Percentiles rank a stretch among this genome's conserved stretches.
phyloP scores from a whole-genome alignment of 225 moss, liverwort and hornwort species.

The Marchantia polymorpha region DNA sequence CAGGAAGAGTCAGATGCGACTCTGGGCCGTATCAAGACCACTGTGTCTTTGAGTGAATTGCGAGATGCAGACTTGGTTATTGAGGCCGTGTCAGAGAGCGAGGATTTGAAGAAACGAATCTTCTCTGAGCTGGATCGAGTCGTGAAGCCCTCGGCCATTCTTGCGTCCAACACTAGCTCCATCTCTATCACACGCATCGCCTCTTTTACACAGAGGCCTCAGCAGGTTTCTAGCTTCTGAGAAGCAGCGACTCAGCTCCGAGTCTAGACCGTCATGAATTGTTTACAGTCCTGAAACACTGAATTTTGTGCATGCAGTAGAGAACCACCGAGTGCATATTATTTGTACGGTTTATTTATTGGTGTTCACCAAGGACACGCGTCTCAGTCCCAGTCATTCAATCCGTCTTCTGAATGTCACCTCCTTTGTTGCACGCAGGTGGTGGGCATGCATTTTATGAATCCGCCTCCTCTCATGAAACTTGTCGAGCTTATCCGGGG shows the following conservation, averaged over 20 bases:
- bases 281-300: neutral
- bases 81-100: slow-evolving; percentile 91
- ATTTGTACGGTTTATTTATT: neutral
- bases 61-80: slow-evolving; percentile 86
- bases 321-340: neutral
- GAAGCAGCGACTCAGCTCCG: neutral
- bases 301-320: neutral
- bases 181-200: slow-evolving; percentile 96
- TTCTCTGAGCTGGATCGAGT: slow-evolving; percentile 75
- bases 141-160: slow-evolving; percentile 79
- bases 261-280: neutral
- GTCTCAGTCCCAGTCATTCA: neutral
- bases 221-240: slow-evolving; percentile 43
- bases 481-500: slow-evolving; percentile 93
- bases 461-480: slow-evolving; percentile 89
- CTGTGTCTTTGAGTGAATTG: slow-evolving; percentile 69
- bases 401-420: neutral
- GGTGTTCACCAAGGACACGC: neutral
- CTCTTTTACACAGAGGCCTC: slow-evolving; percentile 75
- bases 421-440: slow-evolving; percentile 48
- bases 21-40: slow-evolving; percentile 60
- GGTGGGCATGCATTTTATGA: slow-evolving; percentile 99
- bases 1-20: slow-evolving; percentile 88
- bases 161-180: slow-evolving; percentile 99
- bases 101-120: slow-evolving; percentile 66